Percentiles rank a stretch among this genome's conserved stretches.
These are phyloP conservation scores for Macrolepiota fuliginosa DNA, from an alignment of 768 basidiomycete genomes.

Conservation along the genomic window DNA sequence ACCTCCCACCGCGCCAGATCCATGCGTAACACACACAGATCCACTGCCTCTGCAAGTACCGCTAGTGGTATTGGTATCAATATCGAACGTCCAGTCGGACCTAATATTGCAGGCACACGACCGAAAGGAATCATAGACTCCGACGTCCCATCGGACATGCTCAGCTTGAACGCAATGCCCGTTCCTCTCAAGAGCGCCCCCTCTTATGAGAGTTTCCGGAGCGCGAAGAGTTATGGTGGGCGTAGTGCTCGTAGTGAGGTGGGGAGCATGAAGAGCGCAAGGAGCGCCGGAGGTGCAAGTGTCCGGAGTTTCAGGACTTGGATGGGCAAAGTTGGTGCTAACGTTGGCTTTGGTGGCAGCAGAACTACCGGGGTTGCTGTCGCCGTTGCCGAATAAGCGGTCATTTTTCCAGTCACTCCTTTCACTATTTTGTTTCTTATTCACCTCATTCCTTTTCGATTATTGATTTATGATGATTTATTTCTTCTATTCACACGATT, in stretches of 20 bases:
- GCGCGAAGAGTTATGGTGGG: conserved; percentile 34
- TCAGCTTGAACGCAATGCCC: not conserved
- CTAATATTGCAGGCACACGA: conserved; percentile 7
- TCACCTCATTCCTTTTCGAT: not conserved
- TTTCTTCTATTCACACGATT: not conserved
- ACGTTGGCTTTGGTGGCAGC: not conserved
- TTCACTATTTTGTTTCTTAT: not conserved
- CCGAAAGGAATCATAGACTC: conserved; percentile 8
- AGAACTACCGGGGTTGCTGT: not conserved
- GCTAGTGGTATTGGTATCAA: not conserved
- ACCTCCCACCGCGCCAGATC: not conserved
- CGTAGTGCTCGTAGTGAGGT: conserved; percentile 39
- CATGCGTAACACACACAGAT: not conserved
- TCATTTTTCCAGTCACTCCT: not conserved
- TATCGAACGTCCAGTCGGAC: conserved; percentile 3
- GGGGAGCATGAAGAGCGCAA: conserved; percentile 40
- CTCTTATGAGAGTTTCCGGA: conserved; percentile 48
- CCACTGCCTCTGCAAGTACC: not conserved
- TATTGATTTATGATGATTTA: conserved; percentile 14
- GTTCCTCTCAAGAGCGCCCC: conserved; percentile 24
- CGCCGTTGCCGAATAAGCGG: conserved; percentile 12
- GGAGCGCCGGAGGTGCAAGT: conserved; percentile 20
- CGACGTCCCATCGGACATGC: conserved; percentile 1
- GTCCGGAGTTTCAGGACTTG: conserved; percentile 38
- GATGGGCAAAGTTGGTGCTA: conserved; percentile 31